Evolutionary conservation across 371 early-diverging fungal genomes (phyloP).

Genomic region (Basidiobolus meristosporus): DNA sequence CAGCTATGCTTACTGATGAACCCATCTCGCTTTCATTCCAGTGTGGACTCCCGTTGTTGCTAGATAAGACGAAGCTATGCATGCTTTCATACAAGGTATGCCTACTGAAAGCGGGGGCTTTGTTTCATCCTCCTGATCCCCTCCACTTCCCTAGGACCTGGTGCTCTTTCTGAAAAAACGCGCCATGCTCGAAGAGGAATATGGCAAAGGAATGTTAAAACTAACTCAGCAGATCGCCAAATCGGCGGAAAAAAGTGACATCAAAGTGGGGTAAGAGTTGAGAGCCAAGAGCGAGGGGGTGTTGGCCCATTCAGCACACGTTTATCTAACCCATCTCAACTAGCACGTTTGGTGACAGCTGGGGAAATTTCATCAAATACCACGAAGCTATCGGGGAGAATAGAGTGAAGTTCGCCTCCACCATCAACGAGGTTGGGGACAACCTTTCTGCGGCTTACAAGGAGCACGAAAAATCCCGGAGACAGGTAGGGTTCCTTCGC

Average conservation of each 20-base stretch:
- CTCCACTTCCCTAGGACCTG: slow-evolving; percentile 14
- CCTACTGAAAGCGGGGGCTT: too few species aligned
- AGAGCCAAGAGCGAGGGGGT: background rate
- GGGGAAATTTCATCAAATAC: slow-evolving; percentile 29
- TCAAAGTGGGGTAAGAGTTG: background rate
- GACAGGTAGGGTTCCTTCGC: too few species aligned
- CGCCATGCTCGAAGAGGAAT: slow-evolving; percentile 27
- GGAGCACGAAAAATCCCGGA: slow-evolving; percentile 57
- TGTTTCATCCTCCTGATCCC: too few species aligned
- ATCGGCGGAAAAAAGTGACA: slow-evolving; percentile 13
- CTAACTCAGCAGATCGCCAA: slow-evolving; percentile 15
- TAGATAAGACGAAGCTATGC: too few species aligned
- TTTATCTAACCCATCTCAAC: background rate
- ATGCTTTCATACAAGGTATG: too few species aligned
- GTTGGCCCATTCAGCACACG: background rate
- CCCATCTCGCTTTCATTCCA: too few species aligned
- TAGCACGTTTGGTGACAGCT: slow-evolving; percentile 28
- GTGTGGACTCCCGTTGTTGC: too few species aligned
- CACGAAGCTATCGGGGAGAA: slow-evolving; percentile 60
- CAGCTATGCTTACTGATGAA: too few species aligned
- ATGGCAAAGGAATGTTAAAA: slow-evolving; percentile 22
- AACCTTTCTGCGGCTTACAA: slow-evolving; percentile 43
- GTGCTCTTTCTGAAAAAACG: slow-evolving; percentile 22
- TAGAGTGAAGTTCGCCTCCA: slow-evolving; percentile 28
- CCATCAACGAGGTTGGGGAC: slow-evolving; percentile 39